Conservation (phyloP, 129 eudicot species). For the Pittosporum tobira region DNA sequence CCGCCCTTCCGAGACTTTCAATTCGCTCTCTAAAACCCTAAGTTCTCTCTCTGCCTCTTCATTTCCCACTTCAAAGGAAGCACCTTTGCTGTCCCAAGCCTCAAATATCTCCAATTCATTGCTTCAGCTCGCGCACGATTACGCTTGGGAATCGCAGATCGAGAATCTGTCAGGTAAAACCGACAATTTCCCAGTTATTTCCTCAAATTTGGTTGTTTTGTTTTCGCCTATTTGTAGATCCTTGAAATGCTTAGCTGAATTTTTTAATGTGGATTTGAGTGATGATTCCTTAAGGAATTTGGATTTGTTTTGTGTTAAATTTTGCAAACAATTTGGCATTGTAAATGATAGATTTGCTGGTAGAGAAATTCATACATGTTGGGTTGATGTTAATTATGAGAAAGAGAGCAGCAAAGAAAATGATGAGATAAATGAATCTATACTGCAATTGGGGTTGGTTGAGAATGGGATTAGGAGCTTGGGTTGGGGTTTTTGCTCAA, state of each 20-base stretch:
- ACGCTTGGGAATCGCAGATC: slow-evolving; percentile 47
- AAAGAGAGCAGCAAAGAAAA: slow-evolving; percentile 4
- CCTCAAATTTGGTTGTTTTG: slow-evolving; percentile 63
- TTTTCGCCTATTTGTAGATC: slow-evolving; percentile 55
- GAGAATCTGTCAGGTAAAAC: slow-evolving; percentile 27
- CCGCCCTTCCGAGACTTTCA: slow-evolving; percentile 36
- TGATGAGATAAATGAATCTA: slow-evolving; percentile 15
- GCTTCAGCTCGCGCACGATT: slow-evolving; percentile 56
- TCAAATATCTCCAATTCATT: slow-evolving; percentile 34
- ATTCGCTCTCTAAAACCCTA: slow-evolving; percentile 21
- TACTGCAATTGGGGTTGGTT: slow-evolving; percentile 16
- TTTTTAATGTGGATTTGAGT: slow-evolving; percentile 30
- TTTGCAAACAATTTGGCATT: slow-evolving; percentile 30
- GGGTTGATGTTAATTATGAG: slow-evolving; percentile 44
- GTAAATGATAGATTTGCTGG: slow-evolving; percentile 39
- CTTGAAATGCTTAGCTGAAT: slow-evolving; percentile 31
- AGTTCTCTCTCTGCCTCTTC: background rate
- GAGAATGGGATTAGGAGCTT: slow-evolving; percentile 36
- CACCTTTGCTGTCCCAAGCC: slow-evolving; percentile 14
- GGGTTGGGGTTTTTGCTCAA: slow-evolving; percentile 79
- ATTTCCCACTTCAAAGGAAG: background rate
- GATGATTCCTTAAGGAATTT: slow-evolving; percentile 12
- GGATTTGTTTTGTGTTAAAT: slow-evolving; percentile 18
- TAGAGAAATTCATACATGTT: slow-evolving; percentile 69
- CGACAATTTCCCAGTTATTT: slow-evolving; percentile 10